Conservation (phyloP, 176 grass and related monocot genomes). For the Cocos nucifera region DNA sequence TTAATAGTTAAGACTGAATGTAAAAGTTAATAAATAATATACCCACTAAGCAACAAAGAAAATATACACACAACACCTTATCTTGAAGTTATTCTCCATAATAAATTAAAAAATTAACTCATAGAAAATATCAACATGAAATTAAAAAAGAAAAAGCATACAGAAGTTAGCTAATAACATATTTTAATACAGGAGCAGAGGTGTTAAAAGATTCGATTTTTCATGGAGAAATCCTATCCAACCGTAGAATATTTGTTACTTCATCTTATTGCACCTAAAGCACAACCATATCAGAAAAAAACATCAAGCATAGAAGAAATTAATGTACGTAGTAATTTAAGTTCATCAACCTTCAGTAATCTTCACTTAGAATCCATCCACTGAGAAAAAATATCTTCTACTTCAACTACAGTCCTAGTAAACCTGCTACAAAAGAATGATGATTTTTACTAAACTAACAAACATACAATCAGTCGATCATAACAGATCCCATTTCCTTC, state of each 20-base stretch:
- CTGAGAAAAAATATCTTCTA: slow-evolving; percentile 43
- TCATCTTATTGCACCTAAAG: slow-evolving; percentile 79
- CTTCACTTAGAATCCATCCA: slow-evolving; percentile 75
- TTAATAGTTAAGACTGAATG: too few relatives aligned
- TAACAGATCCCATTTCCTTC: too few relatives aligned
- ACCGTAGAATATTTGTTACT: slow-evolving; percentile 32
- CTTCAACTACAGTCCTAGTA: slow-evolving; percentile 67
- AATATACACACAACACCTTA: too few relatives aligned
- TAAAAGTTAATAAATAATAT: too few relatives aligned
- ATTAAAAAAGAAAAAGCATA: too few relatives aligned
- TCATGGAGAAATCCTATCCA: slow-evolving; percentile 73
- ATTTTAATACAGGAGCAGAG: slow-evolving; percentile 19
- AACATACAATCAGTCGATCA: too few relatives aligned
- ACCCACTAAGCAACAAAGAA: too few relatives aligned
- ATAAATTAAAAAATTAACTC: too few relatives aligned
- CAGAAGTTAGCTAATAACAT: too few relatives aligned
- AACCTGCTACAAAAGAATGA: slow-evolving; percentile 45
- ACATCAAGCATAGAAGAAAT: background rate
- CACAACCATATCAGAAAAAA: background rate
- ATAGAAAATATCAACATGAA: too few relatives aligned
- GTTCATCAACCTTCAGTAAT: slow-evolving; percentile 48
- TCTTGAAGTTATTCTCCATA: too few relatives aligned
- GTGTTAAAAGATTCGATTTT: slow-evolving; percentile 46
- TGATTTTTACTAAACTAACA: too few relatives aligned
- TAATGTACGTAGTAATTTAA: background rate